Conservation (phyloP, 306 rosid genomes). For the Cajanus cajan region DNA sequence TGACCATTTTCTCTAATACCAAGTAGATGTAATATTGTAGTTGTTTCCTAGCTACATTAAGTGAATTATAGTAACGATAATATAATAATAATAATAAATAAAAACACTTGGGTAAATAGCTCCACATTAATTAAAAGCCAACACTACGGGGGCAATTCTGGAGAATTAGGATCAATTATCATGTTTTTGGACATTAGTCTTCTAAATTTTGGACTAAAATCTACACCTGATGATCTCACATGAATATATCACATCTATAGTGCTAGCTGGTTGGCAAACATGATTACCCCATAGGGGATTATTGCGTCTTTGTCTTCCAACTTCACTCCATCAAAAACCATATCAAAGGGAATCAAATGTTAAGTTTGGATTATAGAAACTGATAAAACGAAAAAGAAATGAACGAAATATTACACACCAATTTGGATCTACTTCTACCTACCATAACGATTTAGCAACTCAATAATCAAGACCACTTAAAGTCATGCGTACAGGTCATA, state of each 20-base stretch:
- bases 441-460: background rate
- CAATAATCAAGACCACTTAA: background rate
- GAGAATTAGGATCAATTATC: too few relatives aligned
- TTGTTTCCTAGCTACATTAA: background rate
- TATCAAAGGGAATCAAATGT: background rate
- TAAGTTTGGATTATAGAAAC: background rate
- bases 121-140: constrained; percentile 16
- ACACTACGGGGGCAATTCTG: too few relatives aligned
- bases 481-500: constrained; percentile 13
- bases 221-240: background rate
- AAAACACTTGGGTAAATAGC: too few relatives aligned
- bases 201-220: background rate
- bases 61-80: too few relatives aligned
- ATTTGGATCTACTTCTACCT: background rate
- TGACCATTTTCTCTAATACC: background rate
- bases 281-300: background rate
- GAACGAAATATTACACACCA: background rate
- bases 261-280: constrained; percentile 9
- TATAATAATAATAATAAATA: too few relatives aligned
- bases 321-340: background rate
- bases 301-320: background rate
- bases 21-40: background rate
- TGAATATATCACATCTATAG: background rate
- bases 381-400: too few relatives aligned
- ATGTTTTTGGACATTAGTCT: background rate